Evolutionary conservation across 306 rosid genomes (phyloP).

Genomic region (Prunus kanzakura): DNA sequence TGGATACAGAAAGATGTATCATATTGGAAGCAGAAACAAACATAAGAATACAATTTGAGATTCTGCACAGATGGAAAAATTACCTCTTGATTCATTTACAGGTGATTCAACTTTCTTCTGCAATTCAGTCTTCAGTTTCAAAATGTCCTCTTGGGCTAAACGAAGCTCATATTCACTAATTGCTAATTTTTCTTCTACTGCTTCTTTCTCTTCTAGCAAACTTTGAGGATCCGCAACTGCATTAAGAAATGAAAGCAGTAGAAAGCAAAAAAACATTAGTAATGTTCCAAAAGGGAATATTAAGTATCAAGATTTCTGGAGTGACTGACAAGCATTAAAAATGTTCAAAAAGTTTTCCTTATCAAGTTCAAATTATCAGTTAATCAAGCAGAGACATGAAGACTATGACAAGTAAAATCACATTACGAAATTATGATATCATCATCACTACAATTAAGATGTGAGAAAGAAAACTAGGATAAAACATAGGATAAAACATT

Average conservation of each 20-base stretch:
- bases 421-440: background rate
- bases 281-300: background rate
- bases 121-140: conserved; percentile 57
- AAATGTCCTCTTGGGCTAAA: conserved; percentile 84
- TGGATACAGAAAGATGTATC: background rate
- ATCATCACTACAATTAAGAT: background rate
- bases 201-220: conserved; percentile 84
- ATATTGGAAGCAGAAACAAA: conserved; percentile 12
- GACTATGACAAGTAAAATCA: background rate
- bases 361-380: background rate
- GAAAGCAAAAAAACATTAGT: conserved; percentile 12
- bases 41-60: conserved; percentile 3
- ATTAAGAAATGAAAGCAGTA: conserved; percentile 29
- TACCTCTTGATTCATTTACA: conserved; percentile 50
- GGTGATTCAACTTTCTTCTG: conserved; percentile 56
- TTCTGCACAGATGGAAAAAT: conserved; percentile 8
- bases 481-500: background rate
- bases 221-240: conserved; percentile 95
- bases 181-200: conserved; percentile 76
- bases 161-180: conserved; percentile 89
- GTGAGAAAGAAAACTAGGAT: background rate
- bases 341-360: background rate
- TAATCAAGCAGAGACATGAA: background rate
- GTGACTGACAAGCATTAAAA: background rate
- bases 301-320: background rate